These are phyloP conservation scores for Diaporthe australafricana DNA, from an alignment of 2,329 filamentous ascomycete genomes.

Conservation along the genomic window DNA sequence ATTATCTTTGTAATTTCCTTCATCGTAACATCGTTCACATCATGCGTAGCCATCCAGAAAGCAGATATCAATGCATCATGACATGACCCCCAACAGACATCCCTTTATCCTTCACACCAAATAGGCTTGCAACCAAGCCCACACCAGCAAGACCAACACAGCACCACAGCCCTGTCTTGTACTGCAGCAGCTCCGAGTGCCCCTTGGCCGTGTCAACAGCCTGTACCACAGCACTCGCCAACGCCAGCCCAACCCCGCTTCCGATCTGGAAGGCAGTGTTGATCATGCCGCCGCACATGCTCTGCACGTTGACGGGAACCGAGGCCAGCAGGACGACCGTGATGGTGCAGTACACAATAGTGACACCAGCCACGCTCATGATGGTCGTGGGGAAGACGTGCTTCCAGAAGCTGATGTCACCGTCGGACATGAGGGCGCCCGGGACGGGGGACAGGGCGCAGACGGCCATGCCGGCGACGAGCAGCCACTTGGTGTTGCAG, in stretches of 20 bases:
- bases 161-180: slow-evolving; percentile 54
- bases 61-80: slow-evolving; percentile 19
- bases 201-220: slow-evolving; percentile 52
- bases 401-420: slow-evolving; percentile 46
- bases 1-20: background rate
- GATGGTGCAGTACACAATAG: slow-evolving; percentile 54
- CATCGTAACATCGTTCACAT: background rate
- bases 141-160: slow-evolving; percentile 53
- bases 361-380: slow-evolving; percentile 53
- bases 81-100: slow-evolving; percentile 14
- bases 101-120: slow-evolving; percentile 41
- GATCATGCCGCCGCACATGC: slow-evolving; percentile 43
- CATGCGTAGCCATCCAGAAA: background rate
- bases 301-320: slow-evolving; percentile 54
- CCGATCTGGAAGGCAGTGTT: slow-evolving; percentile 58
- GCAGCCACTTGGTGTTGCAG: slow-evolving; percentile 51
- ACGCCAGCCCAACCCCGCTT: slow-evolving; percentile 53
- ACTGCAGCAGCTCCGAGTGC: slow-evolving; percentile 47
- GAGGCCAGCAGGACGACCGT: slow-evolving; percentile 53
- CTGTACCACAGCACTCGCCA: slow-evolving; percentile 48
- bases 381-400: slow-evolving; percentile 53
- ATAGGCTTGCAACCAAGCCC: slow-evolving; percentile 44
- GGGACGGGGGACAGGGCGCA: slow-evolving; percentile 53
- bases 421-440: slow-evolving; percentile 41
- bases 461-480: slow-evolving; percentile 48